These are phyloP conservation scores for Phialophora verrucosa DNA, from an alignment of 2,329 filamentous ascomycete species.

Conservation along the genomic window DNA sequence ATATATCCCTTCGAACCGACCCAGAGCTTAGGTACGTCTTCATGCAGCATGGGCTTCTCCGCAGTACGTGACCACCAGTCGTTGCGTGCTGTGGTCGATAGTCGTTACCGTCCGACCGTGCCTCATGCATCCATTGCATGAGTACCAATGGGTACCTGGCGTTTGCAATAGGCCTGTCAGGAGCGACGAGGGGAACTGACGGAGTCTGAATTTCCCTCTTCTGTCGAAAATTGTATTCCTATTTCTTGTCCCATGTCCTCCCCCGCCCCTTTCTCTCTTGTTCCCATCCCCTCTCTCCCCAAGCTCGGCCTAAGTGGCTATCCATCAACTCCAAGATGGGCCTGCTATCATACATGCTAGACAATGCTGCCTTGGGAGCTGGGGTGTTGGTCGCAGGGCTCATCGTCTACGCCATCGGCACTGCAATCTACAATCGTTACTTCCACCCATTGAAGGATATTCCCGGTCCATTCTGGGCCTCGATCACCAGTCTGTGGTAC, in stretches of 20 bases:
- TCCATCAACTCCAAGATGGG: slow-evolving; percentile 16
- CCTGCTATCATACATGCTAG: slow-evolving; percentile 18
- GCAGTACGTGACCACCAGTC: slow-evolving; percentile 9
- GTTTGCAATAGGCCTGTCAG: neutral
- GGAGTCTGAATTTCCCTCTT: neutral
- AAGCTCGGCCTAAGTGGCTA: neutral
- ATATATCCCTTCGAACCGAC: neutral
- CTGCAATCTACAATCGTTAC: slow-evolving; percentile 31
- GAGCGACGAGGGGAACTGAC: neutral
- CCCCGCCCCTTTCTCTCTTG: neutral
- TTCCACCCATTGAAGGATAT: slow-evolving; percentile 33
- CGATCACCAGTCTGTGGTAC: slow-evolving; percentile 34
- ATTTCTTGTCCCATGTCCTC: neutral
- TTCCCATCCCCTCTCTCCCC: neutral
- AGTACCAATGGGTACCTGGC: neutral
- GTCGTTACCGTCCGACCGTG: neutral
- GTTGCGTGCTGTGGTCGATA: neutral
- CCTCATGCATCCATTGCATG: neutral
- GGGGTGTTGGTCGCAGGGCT: slow-evolving; percentile 11
- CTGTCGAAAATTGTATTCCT: neutral
- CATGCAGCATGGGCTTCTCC: slow-evolving; percentile 6
- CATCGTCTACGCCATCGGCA: slow-evolving; percentile 22
- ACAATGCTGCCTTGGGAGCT: slow-evolving; percentile 11
- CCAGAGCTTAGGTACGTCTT: neutral
- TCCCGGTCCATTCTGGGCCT: slow-evolving; percentile 36